Evolutionary conservation across 495 filamentous ascomycete species (phyloP).

Genomic region (Trichodelitschia bisporula): DNA sequence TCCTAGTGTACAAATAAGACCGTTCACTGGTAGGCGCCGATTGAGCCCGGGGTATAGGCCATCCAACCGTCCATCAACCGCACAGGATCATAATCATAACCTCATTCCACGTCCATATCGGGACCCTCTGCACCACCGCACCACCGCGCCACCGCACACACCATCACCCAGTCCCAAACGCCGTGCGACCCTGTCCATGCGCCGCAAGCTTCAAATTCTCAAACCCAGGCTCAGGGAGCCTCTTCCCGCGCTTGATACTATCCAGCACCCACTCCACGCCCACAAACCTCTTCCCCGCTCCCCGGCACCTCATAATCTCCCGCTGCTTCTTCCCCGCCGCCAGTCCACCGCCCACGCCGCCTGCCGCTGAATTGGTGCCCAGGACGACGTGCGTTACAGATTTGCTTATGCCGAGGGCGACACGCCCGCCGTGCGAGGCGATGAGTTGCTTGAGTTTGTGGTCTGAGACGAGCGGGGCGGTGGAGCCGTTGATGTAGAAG

Average conservation of each 20-base stretch:
- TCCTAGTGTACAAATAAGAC: no score
- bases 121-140: no score
- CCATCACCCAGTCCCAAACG: no score
- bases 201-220: no score
- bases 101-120: no score
- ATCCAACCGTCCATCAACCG: no score
- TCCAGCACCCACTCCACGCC: slow-evolving; percentile 67
- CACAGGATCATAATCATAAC: no score
- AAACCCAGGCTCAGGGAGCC: slow-evolving; percentile 53
- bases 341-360: slow-evolving; percentile 51
- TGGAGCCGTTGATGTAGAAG: slow-evolving; percentile 80
- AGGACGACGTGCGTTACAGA: slow-evolving; percentile 75
- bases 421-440: slow-evolving; percentile 40
- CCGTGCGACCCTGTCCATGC: no score
- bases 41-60: no score
- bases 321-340: slow-evolving; percentile 60
- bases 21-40: no score
- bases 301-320: slow-evolving; percentile 41
- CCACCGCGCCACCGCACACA: no score
- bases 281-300: slow-evolving; percentile 54
- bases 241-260: slow-evolving; percentile 48
- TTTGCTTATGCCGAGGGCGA: slow-evolving; percentile 40
- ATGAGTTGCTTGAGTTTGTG: slow-evolving; percentile 65
- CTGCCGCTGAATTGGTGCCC: slow-evolving; percentile 26
- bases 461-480: slow-evolving; percentile 57